Evolutionary conservation across 176 grass and related monocot genomes (phyloP), one percentile per base, ranked within the genome.

Genomic region (Juncus inflexus): DNA sequence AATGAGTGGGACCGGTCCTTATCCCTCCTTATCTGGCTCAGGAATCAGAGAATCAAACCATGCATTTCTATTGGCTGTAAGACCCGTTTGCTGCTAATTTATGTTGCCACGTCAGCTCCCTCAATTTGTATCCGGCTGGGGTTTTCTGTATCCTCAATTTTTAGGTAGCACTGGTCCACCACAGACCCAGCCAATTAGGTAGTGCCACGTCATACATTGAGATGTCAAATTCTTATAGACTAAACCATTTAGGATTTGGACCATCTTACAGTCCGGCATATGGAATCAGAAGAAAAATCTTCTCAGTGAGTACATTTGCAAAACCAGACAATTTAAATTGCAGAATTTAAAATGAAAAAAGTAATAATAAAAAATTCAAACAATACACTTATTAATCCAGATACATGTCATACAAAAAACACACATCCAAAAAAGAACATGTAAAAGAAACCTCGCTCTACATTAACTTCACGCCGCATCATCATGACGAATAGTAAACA

Each of bases 11-110:
- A 45, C 71, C 65, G 69, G 37, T 55, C 37, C 64, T 84, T 79
- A 82, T 81, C 73, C 49, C 58, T 39, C 40, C 74, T 90, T 89
- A 95, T 95, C 86, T 73, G 69, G 49, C 69, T 75, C 62, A 63
- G 6, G 37, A 70, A 88, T 84, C 40, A 42, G 51, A 65, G 59
- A 81, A 78, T 84, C 80, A 80, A 84, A 78, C 41, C 2, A 42
- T 4, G 62, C 39, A 4, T 60, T 74, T 56, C 85, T 56, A 88
- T 84, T 88, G 77, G 80, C 41, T 6, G 61, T 1, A 9, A 2
- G 15, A 70, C 41, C 6, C 16, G 12, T 38, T 58, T 12, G 11
- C 50, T 15, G 59, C 72, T 75, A 40, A 61, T 75, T 64, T 53
- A 9, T 57, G 52, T 68, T 67, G 78, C 78, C 86, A 90, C 78